A percentile compares a stretch with the other conserved stretches of the same genome.
Conservation (phyloP, 2,329 filamentous ascomycete genomes). For the Alternaria ventricosa region DNA sequence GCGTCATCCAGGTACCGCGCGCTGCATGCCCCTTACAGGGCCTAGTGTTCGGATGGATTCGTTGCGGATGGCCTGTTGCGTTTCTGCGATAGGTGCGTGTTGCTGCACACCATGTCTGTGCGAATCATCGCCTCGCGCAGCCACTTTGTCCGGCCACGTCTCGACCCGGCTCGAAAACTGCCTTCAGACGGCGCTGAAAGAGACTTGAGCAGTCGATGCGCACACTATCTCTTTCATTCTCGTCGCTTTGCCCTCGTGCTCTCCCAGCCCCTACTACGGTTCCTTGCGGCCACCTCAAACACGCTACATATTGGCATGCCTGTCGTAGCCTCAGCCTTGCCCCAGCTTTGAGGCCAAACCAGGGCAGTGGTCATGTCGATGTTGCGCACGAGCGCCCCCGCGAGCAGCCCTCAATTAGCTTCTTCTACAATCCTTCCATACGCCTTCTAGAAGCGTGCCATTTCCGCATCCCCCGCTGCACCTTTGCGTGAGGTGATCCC, state of each 20-base stretch:
- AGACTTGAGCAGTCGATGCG: neutral
- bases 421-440: conserved; percentile 38
- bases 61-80: conserved; percentile 26
- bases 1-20: conserved; percentile 45
- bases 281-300: conserved; percentile 33
- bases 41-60: conserved; percentile 19
- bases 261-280: neutral
- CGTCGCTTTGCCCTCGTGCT: neutral
- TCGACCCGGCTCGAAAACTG: conserved; percentile 1
- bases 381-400: conserved; percentile 37
- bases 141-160: conserved; percentile 8
- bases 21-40: conserved; percentile 41
- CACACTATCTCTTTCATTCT: neutral
- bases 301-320: conserved; percentile 35
- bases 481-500: conserved; percentile 43
- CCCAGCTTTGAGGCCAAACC: conserved; percentile 44
- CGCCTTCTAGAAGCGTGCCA: conserved; percentile 46
- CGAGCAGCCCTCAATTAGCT: conserved; percentile 42
- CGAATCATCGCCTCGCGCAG: conserved; percentile 21
- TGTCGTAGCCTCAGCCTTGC: conserved; percentile 44
- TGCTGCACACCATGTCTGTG: conserved; percentile 19
- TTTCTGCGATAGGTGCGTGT: conserved; percentile 29
- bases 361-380: conserved; percentile 33
- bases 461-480: conserved; percentile 43
- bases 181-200: neutral